Evolutionary conservation across 2,329 filamentous ascomycete species (phyloP), one percentile per base, ranked within the genome.

Genomic region (Claviceps maximensis): DNA sequence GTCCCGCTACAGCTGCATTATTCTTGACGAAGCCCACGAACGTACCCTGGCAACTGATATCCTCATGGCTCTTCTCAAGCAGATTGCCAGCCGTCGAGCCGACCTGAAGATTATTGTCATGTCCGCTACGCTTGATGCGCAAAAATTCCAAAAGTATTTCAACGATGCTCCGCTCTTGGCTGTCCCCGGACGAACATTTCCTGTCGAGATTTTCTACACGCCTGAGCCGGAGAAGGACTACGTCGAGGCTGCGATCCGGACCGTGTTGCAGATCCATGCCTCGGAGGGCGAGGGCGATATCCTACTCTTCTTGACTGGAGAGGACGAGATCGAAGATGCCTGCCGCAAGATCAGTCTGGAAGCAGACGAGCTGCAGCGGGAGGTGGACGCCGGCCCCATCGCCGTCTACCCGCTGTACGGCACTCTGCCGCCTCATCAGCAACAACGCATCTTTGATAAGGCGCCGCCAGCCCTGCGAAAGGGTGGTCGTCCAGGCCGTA

Each of bases 81-180:
- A 95, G 65, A 84, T 97, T 44, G 83, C 90, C 36, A 70, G 77
- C 61, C 82, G 89, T 62, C 80, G 93, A 55, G 80, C 87, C 4
- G 93, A 98, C 68, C 76, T 98, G 63, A 98, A 98, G 75, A 87
- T 98, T 64, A 93, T 98, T 65, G 93, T 98, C 77, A 98, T 97
- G 83, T 97, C 91, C 65, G 93, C 93, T 56, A 98, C 93, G 10
- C 79, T 98, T 52, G 93, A 98, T 71, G 93, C 93, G 5, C 86
- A 95, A 65, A 98, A 98, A 71, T 98, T 98, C 67, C 93, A 97
- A 69, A 84, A 83, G 56, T 98, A 98, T 73, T 98, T 98, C 74
- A 87, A 89, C 71, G 82, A 95, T 62, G 93, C 93, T 4, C 93
- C 93, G 7, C 77, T 98, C 42, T 81, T 98, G 51, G 89, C 91